These are phyloP conservation scores for Microsporum audouinii DNA, from an alignment of 2,329 filamentous ascomycete species.

Conservation along the genomic window DNA sequence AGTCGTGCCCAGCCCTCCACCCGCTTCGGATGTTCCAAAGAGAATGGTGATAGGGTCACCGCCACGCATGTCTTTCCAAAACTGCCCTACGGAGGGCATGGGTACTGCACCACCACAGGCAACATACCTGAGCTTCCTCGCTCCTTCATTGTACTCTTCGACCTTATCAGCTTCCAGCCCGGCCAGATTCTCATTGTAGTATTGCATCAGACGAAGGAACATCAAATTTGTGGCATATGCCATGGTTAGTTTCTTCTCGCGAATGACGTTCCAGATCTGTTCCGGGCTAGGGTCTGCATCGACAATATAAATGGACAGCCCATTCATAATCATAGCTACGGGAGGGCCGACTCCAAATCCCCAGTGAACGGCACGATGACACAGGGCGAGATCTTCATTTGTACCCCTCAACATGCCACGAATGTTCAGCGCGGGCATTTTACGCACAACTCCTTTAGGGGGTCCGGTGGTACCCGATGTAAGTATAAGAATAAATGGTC, in stretches of 20 bases:
- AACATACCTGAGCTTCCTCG: constrained; percentile 1
- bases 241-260: not conserved
- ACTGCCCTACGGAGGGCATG: not conserved
- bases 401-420: not conserved
- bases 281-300: not conserved
- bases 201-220: constrained; percentile 8
- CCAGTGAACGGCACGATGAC: constrained; percentile 8
- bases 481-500: constrained; percentile 32
- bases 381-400: not conserved
- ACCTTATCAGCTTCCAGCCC: not conserved
- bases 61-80: constrained; percentile 2
- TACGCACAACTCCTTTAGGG: constrained; percentile 33
- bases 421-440: not conserved
- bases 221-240: not conserved
- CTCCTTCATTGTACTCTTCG: constrained; percentile 5
- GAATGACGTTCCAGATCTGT: not conserved
- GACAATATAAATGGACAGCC: constrained; percentile 3
- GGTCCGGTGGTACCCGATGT: constrained; percentile 37
- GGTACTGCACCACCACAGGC: constrained; percentile 3
- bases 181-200: constrained; percentile 9
- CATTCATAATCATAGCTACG: not conserved
- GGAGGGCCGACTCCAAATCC: constrained; percentile 2
- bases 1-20: not conserved
- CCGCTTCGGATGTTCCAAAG: constrained; percentile 4
- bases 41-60: not conserved